phyloP scores from a whole-genome alignment of 2,329 filamentous ascomycete species.

The Gnomoniopsis smithogilvyi region DNA sequence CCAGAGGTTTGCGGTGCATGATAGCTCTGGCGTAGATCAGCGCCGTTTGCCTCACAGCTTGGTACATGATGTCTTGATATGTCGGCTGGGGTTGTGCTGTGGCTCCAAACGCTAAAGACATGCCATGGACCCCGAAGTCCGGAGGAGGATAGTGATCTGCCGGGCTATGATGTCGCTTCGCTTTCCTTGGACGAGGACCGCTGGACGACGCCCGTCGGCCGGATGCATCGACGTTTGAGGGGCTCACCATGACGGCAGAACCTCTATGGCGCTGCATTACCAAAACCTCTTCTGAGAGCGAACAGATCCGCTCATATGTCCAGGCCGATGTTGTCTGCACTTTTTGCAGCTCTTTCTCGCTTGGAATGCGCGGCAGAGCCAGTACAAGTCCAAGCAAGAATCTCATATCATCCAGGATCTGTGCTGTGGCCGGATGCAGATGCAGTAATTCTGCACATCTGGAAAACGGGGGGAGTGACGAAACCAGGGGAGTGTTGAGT shows the following conservation, averaged over 20 bases:
- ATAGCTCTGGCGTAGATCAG: constrained; percentile 48
- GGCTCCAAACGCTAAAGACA: not conserved
- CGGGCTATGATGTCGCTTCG: constrained; percentile 3
- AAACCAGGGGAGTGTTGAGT: constrained; percentile 46
- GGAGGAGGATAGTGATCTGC: not conserved
- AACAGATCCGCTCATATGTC: constrained; percentile 36
- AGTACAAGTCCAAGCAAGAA: constrained; percentile 42
- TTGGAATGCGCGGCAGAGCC: constrained; percentile 32
- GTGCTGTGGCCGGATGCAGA: constrained; percentile 44
- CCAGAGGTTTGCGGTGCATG: constrained; percentile 38
- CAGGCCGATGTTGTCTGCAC: constrained; percentile 37
- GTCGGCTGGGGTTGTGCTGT: not conserved
- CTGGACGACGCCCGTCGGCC: not conserved
- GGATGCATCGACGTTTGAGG: not conserved
- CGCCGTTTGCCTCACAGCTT: constrained; percentile 42
- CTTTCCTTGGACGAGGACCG: not conserved
- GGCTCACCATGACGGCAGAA: constrained; percentile 1
- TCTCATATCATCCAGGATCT: constrained; percentile 50
- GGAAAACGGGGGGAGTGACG: constrained; percentile 38
- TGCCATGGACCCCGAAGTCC: not conserved
- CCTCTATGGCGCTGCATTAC: not conserved
- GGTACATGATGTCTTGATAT: constrained; percentile 42
- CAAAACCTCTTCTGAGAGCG: constrained; percentile 22
- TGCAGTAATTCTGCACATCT: constrained; percentile 37
- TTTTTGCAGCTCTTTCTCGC: constrained; percentile 34